Base-by-base conservation (phyloP, 2,329 filamentous ascomycete species). In the Phialophora expanda region DNA sequence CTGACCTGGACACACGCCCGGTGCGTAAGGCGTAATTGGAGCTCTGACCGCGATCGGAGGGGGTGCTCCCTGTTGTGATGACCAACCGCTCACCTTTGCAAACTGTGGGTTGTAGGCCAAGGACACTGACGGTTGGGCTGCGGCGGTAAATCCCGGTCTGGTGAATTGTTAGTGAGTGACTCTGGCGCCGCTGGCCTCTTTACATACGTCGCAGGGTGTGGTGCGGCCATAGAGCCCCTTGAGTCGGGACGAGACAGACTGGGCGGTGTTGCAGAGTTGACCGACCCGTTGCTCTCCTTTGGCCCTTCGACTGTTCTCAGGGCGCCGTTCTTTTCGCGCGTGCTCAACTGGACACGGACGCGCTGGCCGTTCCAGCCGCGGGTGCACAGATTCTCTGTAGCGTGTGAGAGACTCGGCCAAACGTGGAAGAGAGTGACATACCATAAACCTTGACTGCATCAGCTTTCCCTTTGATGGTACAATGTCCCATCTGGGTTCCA, bases 401-500 rank as follows among this genome's bases (percentile, higher is more conserved):
- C 11, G 41, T 6, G 56, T 66, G 4, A 67, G 59, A 24, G 38
- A 26, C 3, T 14, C 3, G 28, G 3, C 2, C 17, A 20, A 6
- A 3, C 11, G 5, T 57, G 17, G 24, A 14, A n/a, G 20, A n/a
- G 3, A 32, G 2, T 20, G 34, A 59, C 65, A 30, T 61, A 69
- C 67, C 67, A 59, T 63, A 69, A 38, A 69, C 67, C 34, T 67
- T 64, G n/a, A 61, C 58, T 1, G 67, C 67, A 30, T 66, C 67
- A 53, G 32, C 46, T 41, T 41, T 65, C 7, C 67, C 67, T 56
- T 67, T 69, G 56, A 69, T 66, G 28, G 67, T 69, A 54, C 67
- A 69, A 60, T 69, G 67, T 9, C 67, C 67, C 62, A 69, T 38
- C 58, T 69, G 67, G 34, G 61, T 64, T 48, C 67, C 67, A 41